Evolutionary conservation across 2,329 filamentous ascomycete genomes (phyloP).

Genomic region (Fusarium sp.): DNA sequence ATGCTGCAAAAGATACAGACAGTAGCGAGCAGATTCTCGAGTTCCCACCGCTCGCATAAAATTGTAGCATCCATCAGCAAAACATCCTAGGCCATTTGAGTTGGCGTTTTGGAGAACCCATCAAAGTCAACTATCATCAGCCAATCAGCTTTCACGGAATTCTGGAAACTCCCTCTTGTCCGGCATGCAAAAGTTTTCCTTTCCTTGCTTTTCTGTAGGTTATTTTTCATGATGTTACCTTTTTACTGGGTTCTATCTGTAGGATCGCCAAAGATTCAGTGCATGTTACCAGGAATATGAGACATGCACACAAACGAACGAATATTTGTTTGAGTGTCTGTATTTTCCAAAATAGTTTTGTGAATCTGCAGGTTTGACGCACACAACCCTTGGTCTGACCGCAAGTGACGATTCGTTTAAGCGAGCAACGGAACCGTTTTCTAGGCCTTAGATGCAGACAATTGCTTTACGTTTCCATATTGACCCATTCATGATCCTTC

Average conservation of each 20-base stretch:
- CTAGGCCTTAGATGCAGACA: slow-evolving; percentile 7
- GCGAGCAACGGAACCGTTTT: slow-evolving; percentile 38
- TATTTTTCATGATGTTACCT: slow-evolving; percentile 4
- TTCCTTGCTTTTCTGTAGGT: slow-evolving; percentile 26
- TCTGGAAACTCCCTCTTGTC: slow-evolving; percentile 25
- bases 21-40: slow-evolving; percentile 14
- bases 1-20: slow-evolving; percentile 17
- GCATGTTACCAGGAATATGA: not conserved
- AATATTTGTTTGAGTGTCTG: not conserved
- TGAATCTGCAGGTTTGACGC: slow-evolving; percentile 9
- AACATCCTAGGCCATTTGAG: slow-evolving; percentile 21
- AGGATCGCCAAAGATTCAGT: slow-evolving; percentile 1
- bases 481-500: slow-evolving; percentile 11
- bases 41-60: slow-evolving; percentile 24
- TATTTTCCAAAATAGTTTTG: slow-evolving; percentile 8
- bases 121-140: slow-evolving; percentile 26
- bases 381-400: slow-evolving; percentile 35
- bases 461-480: not conserved
- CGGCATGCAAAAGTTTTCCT: slow-evolving; percentile 25
- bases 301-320: not conserved
- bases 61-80: slow-evolving; percentile 23
- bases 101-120: slow-evolving; percentile 31
- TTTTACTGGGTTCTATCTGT: slow-evolving; percentile 12
- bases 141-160: slow-evolving; percentile 38
- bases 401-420: slow-evolving; percentile 28